Evolutionary conservation across 2,329 filamentous ascomycete genomes (phyloP), one percentile per base, ranked within the genome.

Genomic region (Ilyonectria destructans): DNA sequence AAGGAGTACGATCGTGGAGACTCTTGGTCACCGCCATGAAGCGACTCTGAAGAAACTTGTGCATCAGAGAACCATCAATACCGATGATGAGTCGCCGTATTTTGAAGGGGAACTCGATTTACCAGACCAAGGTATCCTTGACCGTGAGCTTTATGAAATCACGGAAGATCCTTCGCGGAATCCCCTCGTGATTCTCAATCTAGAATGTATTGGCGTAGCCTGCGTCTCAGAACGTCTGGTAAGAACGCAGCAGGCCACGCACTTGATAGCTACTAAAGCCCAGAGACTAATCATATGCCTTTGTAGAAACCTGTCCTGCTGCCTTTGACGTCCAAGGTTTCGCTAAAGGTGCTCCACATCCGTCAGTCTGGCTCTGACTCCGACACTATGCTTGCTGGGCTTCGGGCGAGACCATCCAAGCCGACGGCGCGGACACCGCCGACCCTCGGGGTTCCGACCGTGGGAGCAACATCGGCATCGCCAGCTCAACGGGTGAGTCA

Each of bases 121-220:
- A 35, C 31, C 33, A 15, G 49, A 61, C 35, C n/a, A 54, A 3
- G 64, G 58, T 7, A 51, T 46, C 3, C 15, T 66, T 13, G 37
- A 29, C 3, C 37, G 31, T 17, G 59, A 40, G 23, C 23, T 5
- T 13, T 3, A 45, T 66, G 33, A 17, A 48, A 8, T 60, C 8
- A 33, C 52, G 49, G 49, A 45, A 29, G 23, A 40, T 23, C 31
- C 26, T 19, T 46, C 37, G 13, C 51, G 33, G 19, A 48, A 67
- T 21, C 54, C 48, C 6, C 31, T 54, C 5, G 4, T 37, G 40
- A 13, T 19, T 10, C 43, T 67, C 2, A 13, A 64, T 21, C 60
- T 67, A 2, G 55, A 67, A 9, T 67, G 54, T 17, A 52, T 67
- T 12, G 60, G 65, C 55, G 31, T 67, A 31, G n/a, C 40, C 9